Conservation (phyloP, 345 rosid genomes). For the Jatropha curcas region DNA sequence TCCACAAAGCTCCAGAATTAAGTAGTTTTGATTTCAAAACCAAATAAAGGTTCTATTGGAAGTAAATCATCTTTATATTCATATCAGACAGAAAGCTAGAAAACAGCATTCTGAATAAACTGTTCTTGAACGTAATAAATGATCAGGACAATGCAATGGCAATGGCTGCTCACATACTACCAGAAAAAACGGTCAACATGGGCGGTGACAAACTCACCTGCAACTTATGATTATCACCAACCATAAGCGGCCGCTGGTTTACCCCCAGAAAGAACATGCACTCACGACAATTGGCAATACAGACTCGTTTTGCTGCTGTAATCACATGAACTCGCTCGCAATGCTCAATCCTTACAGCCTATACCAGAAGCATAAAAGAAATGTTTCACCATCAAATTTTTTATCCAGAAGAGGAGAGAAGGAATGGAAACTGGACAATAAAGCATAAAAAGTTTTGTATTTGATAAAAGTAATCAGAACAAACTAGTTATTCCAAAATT, state of each 20-base stretch:
- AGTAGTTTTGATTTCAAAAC: neutral
- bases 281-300: conserved; percentile 97
- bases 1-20: neutral
- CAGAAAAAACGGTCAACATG: neutral
- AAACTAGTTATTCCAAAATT: neutral
- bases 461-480: neutral
- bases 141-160: neutral
- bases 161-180: neutral
- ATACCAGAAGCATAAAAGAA: conserved; percentile 21
- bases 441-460: neutral
- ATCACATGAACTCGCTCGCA: conserved; percentile 99
- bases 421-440: neutral
- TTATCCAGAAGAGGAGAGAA: neutral
- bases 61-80: neutral
- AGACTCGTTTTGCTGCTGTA: conserved; percentile 78
- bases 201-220: conserved; percentile 55
- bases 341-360: conserved; percentile 94
- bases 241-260: conserved; percentile 94
- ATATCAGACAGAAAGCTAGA: neutral
- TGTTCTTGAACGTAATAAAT: neutral
- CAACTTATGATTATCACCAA: conserved; percentile 96
- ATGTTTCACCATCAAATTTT: neutral
- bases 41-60: neutral
- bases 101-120: neutral
- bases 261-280: conserved; percentile 96